Percentiles rank a stretch among this genome's conserved stretches.
phyloP scores from a whole-genome alignment of 2,329 filamentous ascomycete genomes.

The Cercospora sesami region DNA sequence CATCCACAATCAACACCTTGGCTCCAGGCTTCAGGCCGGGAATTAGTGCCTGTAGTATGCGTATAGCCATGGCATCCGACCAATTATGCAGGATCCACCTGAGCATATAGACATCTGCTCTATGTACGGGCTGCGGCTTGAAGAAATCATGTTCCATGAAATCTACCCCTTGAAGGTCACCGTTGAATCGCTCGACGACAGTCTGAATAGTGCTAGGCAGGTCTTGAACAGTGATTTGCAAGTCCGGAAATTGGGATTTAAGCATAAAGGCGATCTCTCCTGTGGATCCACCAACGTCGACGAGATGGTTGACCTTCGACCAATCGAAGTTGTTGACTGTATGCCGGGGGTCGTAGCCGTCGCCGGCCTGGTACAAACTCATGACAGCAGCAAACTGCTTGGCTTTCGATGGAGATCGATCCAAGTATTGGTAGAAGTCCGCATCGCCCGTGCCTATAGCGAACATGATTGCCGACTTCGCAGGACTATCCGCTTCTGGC shows the following conservation, averaged over 20 bases:
- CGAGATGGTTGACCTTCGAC: neutral
- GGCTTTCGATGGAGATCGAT: neutral
- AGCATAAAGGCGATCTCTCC: neutral
- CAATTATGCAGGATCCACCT: neutral
- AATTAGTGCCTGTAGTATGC: neutral
- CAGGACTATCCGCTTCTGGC: neutral
- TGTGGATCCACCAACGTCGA: neutral
- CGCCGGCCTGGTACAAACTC: neutral
- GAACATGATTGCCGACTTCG: neutral
- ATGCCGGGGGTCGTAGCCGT: neutral
- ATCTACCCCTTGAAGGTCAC: neutral
- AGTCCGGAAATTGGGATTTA: neutral
- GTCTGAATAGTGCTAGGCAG: neutral
- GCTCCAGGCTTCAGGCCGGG: neutral
- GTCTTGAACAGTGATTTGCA: neutral
- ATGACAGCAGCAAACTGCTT: neutral
- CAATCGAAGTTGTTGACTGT: neutral
- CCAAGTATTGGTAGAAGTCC: neutral
- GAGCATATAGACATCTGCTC: neutral
- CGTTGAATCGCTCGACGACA: neutral
- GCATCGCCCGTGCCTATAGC: neutral
- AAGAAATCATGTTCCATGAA: neutral
- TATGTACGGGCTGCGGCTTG: neutral
- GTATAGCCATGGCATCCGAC: neutral
- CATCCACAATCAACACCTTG: neutral